Base-by-base conservation (phyloP, 73 alveolate species). In the Paraurostyla sp. region DNA sequence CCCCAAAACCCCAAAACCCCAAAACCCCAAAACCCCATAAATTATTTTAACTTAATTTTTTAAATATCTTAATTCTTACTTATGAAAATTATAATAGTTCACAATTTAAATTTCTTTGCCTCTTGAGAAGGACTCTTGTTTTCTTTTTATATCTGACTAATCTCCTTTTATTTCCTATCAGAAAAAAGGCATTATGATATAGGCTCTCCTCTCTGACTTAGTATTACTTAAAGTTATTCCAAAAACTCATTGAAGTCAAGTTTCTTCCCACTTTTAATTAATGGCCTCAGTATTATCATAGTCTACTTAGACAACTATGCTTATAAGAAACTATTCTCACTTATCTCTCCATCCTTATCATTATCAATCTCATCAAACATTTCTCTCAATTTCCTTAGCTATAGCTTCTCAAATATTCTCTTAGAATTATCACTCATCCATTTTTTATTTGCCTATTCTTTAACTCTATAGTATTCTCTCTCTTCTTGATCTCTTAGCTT, bases 321-420 rank as follows among this genome's bases (percentile, higher is more conserved):
- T 45, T 73, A 22, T 22, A 46, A 29, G 27, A 73, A 73, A 45
- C 86, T 73, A 27, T 73, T 73, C 42, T 73, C 65, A 73, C 46
- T 33, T 11, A 73, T 73, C 30, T 48, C 86, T 23, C 86, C 86
- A 48, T 73, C 71, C 33, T 49, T 22, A 73, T 73, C 86, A 46
- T 48, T 48, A 73, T 73, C 86, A 45, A 73, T 43, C 23, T 32
- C 3, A 48, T 43, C 86, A 46, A 73, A 73, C 7, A 73, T n/a
- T 23, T 73, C 71, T 27, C 27, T 73, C 27, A 73, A 27, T 29
- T 73, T 73, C 33, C 71, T 73, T 20, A 45, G 29, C 46, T 73
- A 27, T 29, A 73, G 6, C 29, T 27, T 25, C 27, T 73, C 48
- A 45, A 73, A 48, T 7, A 45, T 2, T 48, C 42, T 73, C 38